Evolutionary conservation across 108 stramenopile species (phyloP), one percentile per base, ranked within the genome.

Genomic region (Cyclostephanos tholiformis): DNA sequence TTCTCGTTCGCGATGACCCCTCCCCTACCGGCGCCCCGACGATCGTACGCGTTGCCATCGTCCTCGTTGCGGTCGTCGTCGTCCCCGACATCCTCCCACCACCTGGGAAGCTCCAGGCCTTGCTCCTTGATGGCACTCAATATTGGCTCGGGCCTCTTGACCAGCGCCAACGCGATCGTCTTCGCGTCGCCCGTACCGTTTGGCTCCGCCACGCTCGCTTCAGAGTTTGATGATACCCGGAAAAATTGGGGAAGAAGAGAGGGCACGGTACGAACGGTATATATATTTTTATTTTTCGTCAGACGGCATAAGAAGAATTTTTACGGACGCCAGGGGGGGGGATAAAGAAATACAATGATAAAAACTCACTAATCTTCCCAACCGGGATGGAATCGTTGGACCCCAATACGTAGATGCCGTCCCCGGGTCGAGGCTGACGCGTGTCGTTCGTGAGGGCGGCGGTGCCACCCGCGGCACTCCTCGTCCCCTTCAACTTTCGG

Each of bases 401-500:
- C n/a, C 94, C 94, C 35, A 95, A 71, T 0, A 90, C 91, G 65
- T 61, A 91, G 2, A 95, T 39, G 0, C 51, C 64, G 53, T 90
- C 83, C 8, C 90, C 89, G 0, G 80, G 70, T 53, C 63, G 41
- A 5, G 93, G 93, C 56, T 74, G 78, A 6, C 65, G 80, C 11
- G 88, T 89, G 22, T 82, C 66, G 72, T 89, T 91, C 26, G 84
- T 67, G 4, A 69, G 78, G 26, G 20, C 36, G 30, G 29, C 39
- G 19, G 64, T 64, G 1, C 14, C 44, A 1, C 16, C 44, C 44
- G 16, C 32, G 4, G 2, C 32, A 4, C 32, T 16, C 16, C 44
- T 46, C 72, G 53, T 35, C 63, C 67, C 87, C 85, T 65, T 83
- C 64, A 53, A 71, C 63, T 60, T 55, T 41, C 61, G 69, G 35